phyloP scores from a whole-genome alignment of 768 basidiomycete species.

The Serendipita sp. region DNA sequence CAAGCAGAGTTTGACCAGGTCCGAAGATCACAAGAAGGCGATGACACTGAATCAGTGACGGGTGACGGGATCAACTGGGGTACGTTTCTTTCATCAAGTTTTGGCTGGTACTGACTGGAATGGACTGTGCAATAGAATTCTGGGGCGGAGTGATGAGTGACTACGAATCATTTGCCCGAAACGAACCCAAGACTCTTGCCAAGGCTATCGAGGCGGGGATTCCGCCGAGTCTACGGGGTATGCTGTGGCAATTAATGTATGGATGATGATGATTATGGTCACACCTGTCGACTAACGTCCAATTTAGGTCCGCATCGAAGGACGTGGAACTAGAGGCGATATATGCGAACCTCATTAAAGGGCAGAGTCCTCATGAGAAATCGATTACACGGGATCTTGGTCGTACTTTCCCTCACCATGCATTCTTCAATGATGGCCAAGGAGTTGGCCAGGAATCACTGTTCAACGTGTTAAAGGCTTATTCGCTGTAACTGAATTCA shows the following conservation, averaged over 20 bases:
- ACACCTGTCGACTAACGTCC: background rate
- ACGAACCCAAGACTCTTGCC: constrained; percentile 62
- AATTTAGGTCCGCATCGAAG: constrained; percentile 77
- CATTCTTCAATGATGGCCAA: constrained; percentile 86
- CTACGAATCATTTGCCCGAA: constrained; percentile 75
- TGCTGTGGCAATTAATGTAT: constrained; percentile 95
- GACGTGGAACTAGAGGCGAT: constrained; percentile 68
- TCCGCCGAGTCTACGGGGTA: constrained; percentile 71
- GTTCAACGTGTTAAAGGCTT: constrained; percentile 96
- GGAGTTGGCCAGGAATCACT: constrained; percentile 95
- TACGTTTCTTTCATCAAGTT: constrained; percentile 20
- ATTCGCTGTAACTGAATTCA: constrained; percentile 53
- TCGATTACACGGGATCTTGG: constrained; percentile 86
- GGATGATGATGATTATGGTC: constrained; percentile 7
- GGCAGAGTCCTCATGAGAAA: constrained; percentile 80
- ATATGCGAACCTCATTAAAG: constrained; percentile 70
- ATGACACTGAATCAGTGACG: constrained; percentile 20
- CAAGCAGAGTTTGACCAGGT: constrained; percentile 62
- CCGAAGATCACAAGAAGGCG: constrained; percentile 33
- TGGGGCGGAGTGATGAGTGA: constrained; percentile 93
- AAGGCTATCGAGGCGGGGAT: constrained; percentile 86
- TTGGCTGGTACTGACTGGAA: constrained; percentile 1
- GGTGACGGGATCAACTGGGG: constrained; percentile 62
- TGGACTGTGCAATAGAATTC: constrained; percentile 40
- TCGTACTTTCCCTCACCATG: constrained; percentile 92